A percentile compares a stretch with the other conserved stretches of the same genome.
phyloP scores from a whole-genome alignment of 2,329 filamentous ascomycete species.

The Aspergillus aculeatus region DNA sequence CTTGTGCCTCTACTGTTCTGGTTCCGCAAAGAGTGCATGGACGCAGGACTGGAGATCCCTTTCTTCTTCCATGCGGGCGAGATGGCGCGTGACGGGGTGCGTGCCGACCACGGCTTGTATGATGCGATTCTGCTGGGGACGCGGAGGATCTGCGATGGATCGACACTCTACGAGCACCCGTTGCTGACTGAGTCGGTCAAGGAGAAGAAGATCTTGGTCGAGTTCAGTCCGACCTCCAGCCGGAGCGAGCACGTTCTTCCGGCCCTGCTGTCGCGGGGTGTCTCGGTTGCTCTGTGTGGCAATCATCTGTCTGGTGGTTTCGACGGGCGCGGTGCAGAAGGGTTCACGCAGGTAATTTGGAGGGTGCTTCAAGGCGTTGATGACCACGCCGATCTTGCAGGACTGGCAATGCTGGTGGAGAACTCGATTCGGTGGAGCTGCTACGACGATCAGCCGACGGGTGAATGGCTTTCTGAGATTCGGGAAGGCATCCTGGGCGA shows the following conservation, averaged over 20 bases:
- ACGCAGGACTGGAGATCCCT: slow-evolving; percentile 76
- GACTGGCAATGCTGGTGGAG: slow-evolving; percentile 81
- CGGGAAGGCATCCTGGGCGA: slow-evolving; percentile 70
- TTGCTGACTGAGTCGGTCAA: slow-evolving; percentile 85
- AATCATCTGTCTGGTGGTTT: slow-evolving; percentile 75
- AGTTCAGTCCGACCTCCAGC: slow-evolving; percentile 88
- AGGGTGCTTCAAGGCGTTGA: slow-evolving; percentile 89
- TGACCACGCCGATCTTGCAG: slow-evolving; percentile 85
- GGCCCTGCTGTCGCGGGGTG: slow-evolving; percentile 78
- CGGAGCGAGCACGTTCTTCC: slow-evolving; percentile 83
- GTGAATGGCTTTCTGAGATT: slow-evolving; percentile 71
- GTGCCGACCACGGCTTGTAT: slow-evolving; percentile 79
- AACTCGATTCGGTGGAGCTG: slow-evolving; percentile 89
- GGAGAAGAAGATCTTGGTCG: slow-evolving; percentile 81
- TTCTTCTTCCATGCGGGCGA: slow-evolving; percentile 97
- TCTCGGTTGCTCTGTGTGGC: slow-evolving; percentile 80
- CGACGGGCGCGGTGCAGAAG: slow-evolving; percentile 75
- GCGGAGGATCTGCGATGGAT: slow-evolving; percentile 84
- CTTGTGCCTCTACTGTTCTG: slow-evolving; percentile 84
- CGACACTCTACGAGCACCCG: slow-evolving; percentile 87
- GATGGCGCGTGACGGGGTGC: slow-evolving; percentile 73
- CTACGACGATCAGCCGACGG: slow-evolving; percentile 73
- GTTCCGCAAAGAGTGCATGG: slow-evolving; percentile 82
- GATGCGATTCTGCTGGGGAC: slow-evolving; percentile 86
- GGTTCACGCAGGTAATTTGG: slow-evolving; percentile 92